Evolutionary conservation across 805 yeast species (phyloP), one percentile per base, ranked within the genome.

Genomic region (Teunomyces cretensis): DNA sequence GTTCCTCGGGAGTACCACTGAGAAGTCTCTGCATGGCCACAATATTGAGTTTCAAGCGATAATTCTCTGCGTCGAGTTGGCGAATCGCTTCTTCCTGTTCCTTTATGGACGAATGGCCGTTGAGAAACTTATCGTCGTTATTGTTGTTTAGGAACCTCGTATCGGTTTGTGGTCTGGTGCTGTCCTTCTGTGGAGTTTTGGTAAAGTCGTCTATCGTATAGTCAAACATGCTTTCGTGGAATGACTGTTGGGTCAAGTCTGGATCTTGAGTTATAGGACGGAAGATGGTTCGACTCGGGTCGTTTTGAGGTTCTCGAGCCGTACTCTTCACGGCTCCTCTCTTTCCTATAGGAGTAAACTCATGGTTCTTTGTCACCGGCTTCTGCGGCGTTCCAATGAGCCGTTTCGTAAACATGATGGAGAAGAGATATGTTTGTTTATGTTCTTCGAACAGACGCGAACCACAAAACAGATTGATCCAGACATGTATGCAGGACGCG

Each of bases 321-420:
- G 36, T 14, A 28, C 42, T 11, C 19, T 14, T 27, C 37, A 31
- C 43, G 36, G 6, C 42, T 45, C 11, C 41, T 38, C 33, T 41
- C 45, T 49, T 52, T 6, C 65, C 65, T 4, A 60, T 58, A 9
- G 65, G 65, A 3, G 63, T 55, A 43, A 60, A 60, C 48, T 60
- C 64, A 4, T 42, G 47, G 14, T 27, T 51, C 9, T 48, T 46
- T 7, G 43, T 22, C 11, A 39, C 33, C 7, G 35, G 33, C 43
- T 45, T 36, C 16, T 47, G 57, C 17, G 57, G 53, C 2, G 61
- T 50, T 12, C 53, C 53, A 30, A 58, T 52, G 30, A 56, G 52
- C 35, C 55, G 49, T 46, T 35, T 43, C 15, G 40, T 24, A 16
- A 46, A 43, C 46, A 38, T 42, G 17, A 12, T 35, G 33, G 24